Evolutionary conservation across 169 alveolate genomes (phyloP), one percentile per base, ranked within the genome.

Genomic region (Plasmodium berghei): DNA sequence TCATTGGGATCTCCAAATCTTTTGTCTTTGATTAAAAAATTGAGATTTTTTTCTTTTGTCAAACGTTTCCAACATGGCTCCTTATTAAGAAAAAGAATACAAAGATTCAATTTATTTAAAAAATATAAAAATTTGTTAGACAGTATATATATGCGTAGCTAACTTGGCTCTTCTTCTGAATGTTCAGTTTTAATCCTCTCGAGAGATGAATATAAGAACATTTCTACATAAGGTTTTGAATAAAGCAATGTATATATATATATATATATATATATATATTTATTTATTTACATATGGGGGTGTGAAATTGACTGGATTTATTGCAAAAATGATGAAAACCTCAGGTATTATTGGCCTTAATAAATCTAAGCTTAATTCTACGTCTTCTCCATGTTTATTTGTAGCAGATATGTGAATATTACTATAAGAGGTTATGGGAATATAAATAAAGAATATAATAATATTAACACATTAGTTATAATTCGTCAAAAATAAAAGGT

Each of bases 51-150:
- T 40, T 73, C 87, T 40, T 83, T 83, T 59, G 75, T 83, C 49
- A 83, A 83, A 22, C 85, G 90, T 62, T 66, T 83, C 90, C 90
- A 83, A 4, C 90, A 83, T 28, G 90, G 90, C 45, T 83, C 90
- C 90, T 83, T 63, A 28, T 26, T 55, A 26, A 45, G 52, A 46
- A 67, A 40, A n/a, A 3, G 14, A 34, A 4, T 5, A 9, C 9
- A 4, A 42, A 49, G 1, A 26, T 9, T 49, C 12, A 28, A 42
- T 9, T 64, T 18, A 46, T 10, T 9, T 16, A 12, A 42, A 22
- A 22, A 9, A 48, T 54, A 52, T 45, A 8, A 71, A 12, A 71
- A 24, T 49, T 20, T n/a, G 16, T n/a, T 28, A 58, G 14, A 40
- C 2, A 58, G 4, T 34, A 34, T 34, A 34, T 34, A 34, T 34